phyloP scores from a whole-genome alignment of 352 stramenopile genomes.

The Phytophthora hybrid region DNA sequence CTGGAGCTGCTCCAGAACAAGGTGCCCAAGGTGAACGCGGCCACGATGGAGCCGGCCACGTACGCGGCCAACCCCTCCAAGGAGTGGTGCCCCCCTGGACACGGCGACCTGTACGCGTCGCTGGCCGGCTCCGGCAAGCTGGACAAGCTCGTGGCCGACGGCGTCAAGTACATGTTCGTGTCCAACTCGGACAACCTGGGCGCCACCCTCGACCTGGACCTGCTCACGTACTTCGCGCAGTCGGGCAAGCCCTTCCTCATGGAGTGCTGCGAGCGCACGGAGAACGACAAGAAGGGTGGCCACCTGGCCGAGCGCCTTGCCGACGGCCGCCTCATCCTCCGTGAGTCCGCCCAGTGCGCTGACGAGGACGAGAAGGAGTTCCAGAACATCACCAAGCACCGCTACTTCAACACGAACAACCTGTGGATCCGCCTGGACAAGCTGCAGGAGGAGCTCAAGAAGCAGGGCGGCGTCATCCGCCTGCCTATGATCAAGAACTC shows the following conservation, averaged over 20 bases:
- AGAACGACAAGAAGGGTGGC: slow-evolving; percentile 99
- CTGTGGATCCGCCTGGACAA: slow-evolving; percentile 91
- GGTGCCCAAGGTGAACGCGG: slow-evolving; percentile 95
- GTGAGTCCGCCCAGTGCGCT: slow-evolving; percentile 93
- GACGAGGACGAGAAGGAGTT: slow-evolving; percentile 80
- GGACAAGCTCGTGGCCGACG: slow-evolving; percentile 85
- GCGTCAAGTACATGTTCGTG: slow-evolving; percentile 92
- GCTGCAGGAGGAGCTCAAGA: slow-evolving; percentile 79
- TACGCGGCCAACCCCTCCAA: slow-evolving; percentile 73
- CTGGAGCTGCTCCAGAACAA: slow-evolving; percentile 99
- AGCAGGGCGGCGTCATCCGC: slow-evolving; percentile 84
- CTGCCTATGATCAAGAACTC: slow-evolving; percentile 91
- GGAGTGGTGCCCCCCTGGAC: slow-evolving; percentile 89
- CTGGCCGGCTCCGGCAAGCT: slow-evolving; percentile 87
- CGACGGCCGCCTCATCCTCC: slow-evolving; percentile 95
- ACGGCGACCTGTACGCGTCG: slow-evolving; percentile 89
- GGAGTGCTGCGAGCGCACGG: slow-evolving; percentile 98
- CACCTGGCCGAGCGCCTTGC: slow-evolving; percentile 94
- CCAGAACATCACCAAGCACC: slow-evolving; percentile 90
- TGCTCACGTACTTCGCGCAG: slow-evolving; percentile 91
- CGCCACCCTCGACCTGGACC: slow-evolving; percentile 81
- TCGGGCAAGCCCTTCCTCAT: slow-evolving; percentile 92
- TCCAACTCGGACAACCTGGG: slow-evolving; percentile 92
- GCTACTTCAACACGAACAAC: slow-evolving; percentile 93
- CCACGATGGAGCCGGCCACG: slow-evolving; percentile 77